Evolutionary conservation across 768 basidiomycete genomes (phyloP).

Genomic region (Mycena floridula): DNA sequence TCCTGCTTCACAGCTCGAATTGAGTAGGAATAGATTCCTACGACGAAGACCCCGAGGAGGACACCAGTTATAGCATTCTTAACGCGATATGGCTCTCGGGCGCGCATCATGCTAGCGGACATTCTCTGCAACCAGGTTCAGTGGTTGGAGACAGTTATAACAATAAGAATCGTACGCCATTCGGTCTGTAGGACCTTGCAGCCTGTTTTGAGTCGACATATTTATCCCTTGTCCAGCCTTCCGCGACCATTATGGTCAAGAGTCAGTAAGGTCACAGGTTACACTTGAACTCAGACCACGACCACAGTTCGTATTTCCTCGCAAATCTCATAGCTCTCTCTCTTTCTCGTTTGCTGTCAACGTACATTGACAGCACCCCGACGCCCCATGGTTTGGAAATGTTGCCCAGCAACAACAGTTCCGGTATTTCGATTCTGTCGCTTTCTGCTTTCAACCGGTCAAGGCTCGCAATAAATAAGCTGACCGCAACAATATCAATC

Average conservation of each 20-base stretch:
- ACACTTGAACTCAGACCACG: background rate
- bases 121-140: constrained; percentile 48
- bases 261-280: background rate
- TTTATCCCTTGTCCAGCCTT: constrained; percentile 8
- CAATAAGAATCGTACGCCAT: constrained; percentile 18
- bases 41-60: constrained; percentile 63
- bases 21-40: constrained; percentile 86
- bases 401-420: too few relatives aligned
- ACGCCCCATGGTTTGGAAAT: too few relatives aligned
- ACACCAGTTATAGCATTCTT: constrained; percentile 78
- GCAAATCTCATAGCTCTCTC: background rate
- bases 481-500: too few relatives aligned
- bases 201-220: constrained; percentile 38
- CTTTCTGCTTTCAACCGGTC: too few relatives aligned
- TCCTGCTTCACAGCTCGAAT: constrained; percentile 94
- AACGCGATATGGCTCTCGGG: constrained; percentile 76
- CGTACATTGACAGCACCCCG: too few relatives aligned
- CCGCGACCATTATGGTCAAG: constrained; percentile 1
- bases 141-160: too few relatives aligned
- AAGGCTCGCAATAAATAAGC: too few relatives aligned
- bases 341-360: background rate
- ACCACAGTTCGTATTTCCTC: background rate
- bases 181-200: constrained; percentile 47
- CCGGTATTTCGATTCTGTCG: too few relatives aligned
- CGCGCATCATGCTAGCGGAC: constrained; percentile 84